These are phyloP conservation scores for Pyrus communis DNA, from an alignment of 306 rosid genomes.

Conservation along the genomic window DNA sequence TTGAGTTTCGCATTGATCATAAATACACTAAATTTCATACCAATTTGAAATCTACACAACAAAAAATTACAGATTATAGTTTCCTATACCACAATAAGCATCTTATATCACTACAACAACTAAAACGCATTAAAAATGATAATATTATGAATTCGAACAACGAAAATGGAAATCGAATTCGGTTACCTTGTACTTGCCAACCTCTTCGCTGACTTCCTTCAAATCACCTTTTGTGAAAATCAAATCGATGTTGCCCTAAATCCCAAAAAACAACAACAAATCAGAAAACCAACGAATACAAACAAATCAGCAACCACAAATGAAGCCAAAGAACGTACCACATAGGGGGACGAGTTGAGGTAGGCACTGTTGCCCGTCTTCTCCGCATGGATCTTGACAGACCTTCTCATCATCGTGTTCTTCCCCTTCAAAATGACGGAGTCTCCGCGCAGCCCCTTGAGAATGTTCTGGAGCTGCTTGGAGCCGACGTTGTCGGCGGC, in stretches of 20 bases:
- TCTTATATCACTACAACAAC: no score
- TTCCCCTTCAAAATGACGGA: slow-evolving; percentile 64
- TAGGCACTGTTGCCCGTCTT: slow-evolving; percentile 54
- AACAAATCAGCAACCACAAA: background rate
- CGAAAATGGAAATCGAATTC: background rate
- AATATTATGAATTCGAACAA: no score
- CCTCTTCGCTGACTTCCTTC: slow-evolving; percentile 98
- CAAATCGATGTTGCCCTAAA: slow-evolving; percentile 61
- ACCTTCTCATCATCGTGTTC: slow-evolving; percentile 91
- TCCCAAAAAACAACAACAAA: background rate
- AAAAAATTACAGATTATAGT: no score
- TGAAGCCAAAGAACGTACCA: slow-evolving; percentile 19
- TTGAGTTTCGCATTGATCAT: no score
- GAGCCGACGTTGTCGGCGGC: no score
- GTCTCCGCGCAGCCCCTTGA: no score
- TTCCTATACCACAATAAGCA: no score
- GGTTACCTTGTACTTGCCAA: slow-evolving; percentile 82
- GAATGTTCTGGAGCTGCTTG: no score
- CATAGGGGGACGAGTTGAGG: slow-evolving; percentile 66
- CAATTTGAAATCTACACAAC: no score
- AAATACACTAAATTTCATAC: no score
- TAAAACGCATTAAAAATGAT: no score
- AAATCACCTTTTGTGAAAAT: slow-evolving; percentile 50
- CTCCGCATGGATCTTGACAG: slow-evolving; percentile 57
- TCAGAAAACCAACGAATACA: background rate